A percentile compares a stretch with the other conserved stretches of the same genome.
phyloP scores from a whole-genome alignment of 208 protist species.

The Trypanosoma mega region DNA sequence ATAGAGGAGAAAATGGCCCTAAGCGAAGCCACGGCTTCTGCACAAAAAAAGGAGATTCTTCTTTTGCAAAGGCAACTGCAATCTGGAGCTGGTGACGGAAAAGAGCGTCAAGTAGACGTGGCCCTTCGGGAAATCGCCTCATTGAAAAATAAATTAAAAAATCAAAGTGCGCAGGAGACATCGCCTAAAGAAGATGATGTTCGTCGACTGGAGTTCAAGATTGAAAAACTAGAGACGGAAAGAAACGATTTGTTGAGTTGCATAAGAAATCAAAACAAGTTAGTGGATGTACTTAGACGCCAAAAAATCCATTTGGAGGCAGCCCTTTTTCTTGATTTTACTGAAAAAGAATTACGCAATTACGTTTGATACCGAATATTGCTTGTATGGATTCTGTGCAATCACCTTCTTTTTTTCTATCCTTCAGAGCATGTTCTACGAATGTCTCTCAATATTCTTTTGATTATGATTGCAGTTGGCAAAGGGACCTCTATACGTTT shows the following conservation, averaged over 20 bases:
- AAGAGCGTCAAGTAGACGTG: constrained; percentile 2
- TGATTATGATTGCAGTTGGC: too few species aligned
- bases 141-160: constrained; percentile 11
- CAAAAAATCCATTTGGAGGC: constrained; percentile 94
- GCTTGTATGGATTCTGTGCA: background rate
- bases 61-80: constrained; percentile 35
- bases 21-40: constrained; percentile 30
- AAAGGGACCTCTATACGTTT: too few species aligned
- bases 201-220: constrained; percentile 28
- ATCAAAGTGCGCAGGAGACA: background rate
- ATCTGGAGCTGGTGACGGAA: background rate
- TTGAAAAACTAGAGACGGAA: constrained; percentile 46
- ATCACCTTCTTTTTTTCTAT: background rate
- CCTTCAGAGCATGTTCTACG: too few species aligned
- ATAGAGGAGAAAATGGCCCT: constrained; percentile 31
- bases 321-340: constrained; percentile 61
- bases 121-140: constrained; percentile 11
- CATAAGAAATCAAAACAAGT: constrained; percentile 89
- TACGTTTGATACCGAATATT: constrained; percentile 35
- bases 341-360: constrained; percentile 81
- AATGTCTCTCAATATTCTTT: too few species aligned
- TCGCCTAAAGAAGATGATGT: constrained; percentile 5
- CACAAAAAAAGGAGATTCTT: constrained; percentile 44
- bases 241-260: constrained; percentile 79
- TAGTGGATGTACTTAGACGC: constrained; percentile 92